Evolutionary conservation across 225 moss, liverwort and hornwort genomes (phyloP).

Genomic region (Takakia lepidozioides): DNA sequence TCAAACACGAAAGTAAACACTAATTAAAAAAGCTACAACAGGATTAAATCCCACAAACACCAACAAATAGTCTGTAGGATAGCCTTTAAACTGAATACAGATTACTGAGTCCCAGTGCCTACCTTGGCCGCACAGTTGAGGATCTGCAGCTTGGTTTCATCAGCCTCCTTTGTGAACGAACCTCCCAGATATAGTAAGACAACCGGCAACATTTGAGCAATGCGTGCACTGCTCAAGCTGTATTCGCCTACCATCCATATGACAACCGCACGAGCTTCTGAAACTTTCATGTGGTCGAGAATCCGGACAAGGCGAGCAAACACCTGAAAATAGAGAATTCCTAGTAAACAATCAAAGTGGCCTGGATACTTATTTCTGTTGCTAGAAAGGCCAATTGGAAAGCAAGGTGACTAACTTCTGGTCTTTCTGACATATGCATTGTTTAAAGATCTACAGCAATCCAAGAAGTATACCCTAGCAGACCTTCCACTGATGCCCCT

Average conservation of each 20-base stretch:
- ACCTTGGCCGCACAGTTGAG: conserved; percentile 93
- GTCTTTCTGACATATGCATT: too few species aligned
- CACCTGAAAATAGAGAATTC: conserved; percentile 60
- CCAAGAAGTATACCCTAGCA: too few species aligned
- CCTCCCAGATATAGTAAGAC: conserved; percentile 86
- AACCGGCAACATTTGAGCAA: conserved; percentile 68
- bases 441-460: too few species aligned
- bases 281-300: conserved; percentile 81
- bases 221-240: conserved; percentile 40
- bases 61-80: too few species aligned
- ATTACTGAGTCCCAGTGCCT: not conserved
- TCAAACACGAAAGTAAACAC: not conserved
- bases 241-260: conserved; percentile 97
- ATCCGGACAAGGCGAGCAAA: conserved; percentile 76
- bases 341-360: too few species aligned
- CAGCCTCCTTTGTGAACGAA: conserved; percentile 67
- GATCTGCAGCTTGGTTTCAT: conserved; percentile 89
- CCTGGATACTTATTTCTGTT: too few species aligned
- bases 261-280: conserved; percentile 82
- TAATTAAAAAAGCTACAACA: too few species aligned
- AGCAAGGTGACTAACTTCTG: too few species aligned
- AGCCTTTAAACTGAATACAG: too few species aligned
- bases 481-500: too few species aligned
- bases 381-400: too few species aligned
- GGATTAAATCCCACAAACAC: too few species aligned